A percentile compares a stretch with the other conserved stretches of the same genome.
Conservation (phyloP, 345 rosid species). For the Hevea brasiliensis region DNA sequence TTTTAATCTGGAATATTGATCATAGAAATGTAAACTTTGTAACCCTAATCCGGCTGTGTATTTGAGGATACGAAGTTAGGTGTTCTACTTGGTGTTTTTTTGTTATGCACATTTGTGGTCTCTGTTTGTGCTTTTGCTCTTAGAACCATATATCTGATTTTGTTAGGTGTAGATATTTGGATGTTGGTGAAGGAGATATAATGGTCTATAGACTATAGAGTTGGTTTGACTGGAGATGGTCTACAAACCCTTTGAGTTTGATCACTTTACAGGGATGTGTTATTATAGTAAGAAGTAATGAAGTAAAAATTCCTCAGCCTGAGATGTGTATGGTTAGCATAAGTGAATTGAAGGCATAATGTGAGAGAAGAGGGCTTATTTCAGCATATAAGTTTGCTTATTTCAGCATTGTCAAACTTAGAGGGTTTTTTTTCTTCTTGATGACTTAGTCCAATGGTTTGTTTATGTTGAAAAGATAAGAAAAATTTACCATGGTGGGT, state of each 20-base stretch:
- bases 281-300: neutral
- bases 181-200: neutral
- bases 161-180: neutral
- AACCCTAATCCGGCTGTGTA: neutral
- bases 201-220: too few relatives aligned
- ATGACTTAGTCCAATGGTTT: neutral
- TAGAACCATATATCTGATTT: neutral
- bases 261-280: neutral
- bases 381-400: neutral
- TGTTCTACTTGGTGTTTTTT: neutral
- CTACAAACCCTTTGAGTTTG: neutral
- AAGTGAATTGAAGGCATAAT: neutral
- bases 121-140: neutral
- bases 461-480: too few relatives aligned
- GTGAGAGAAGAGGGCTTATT: neutral
- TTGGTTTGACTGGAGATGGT: neutral
- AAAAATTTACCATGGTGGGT: neutral
- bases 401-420: neutral
- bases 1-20: too few relatives aligned
- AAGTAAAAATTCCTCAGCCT: neutral
- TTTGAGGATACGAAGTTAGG: neutral
- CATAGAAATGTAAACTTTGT: neutral
- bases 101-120: neutral
- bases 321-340: neutral
- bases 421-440: neutral